Evolutionary conservation across 2,329 filamentous ascomycete genomes (phyloP).

Genomic region (Aspergillus pseudoglaucus): DNA sequence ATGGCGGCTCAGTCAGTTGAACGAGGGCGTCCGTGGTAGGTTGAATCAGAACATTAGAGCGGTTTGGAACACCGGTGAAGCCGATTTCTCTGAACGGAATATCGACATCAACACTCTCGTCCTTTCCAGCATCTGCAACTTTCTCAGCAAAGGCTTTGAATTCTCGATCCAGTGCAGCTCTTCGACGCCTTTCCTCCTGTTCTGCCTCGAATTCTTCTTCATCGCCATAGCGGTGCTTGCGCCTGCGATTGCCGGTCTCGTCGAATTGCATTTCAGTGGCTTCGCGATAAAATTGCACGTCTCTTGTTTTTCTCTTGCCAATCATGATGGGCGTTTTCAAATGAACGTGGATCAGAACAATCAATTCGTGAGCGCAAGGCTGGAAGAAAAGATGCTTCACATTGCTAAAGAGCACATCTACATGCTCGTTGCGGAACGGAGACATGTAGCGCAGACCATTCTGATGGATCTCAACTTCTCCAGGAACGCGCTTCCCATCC

Average conservation of each 20-base stretch:
- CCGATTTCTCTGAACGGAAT: conserved; percentile 95
- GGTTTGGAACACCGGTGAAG: conserved; percentile 93
- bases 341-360: conserved; percentile 97
- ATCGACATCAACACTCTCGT: conserved; percentile 85
- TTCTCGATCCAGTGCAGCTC: conserved; percentile 86
- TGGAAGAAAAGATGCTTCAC: conserved; percentile 99
- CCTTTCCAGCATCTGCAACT: conserved; percentile 90
- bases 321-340: conserved; percentile 97
- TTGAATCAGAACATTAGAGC: conserved; percentile 91
- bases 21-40: conserved; percentile 96
- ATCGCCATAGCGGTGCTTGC: conserved; percentile 94
- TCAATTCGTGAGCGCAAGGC: conserved; percentile 89
- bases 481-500: conserved; percentile 93
- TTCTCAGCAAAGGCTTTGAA: conserved; percentile 97
- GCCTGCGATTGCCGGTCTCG: conserved; percentile 94
- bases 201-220: conserved; percentile 99
- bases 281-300: conserved; percentile 96
- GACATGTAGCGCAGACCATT: conserved; percentile 96
- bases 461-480: conserved; percentile 94
- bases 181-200: conserved; percentile 86
- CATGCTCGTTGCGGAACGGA: conserved; percentile 70
- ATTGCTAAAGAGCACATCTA: conserved; percentile 96
- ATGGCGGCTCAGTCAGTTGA: conserved; percentile 92
- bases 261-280: conserved; percentile 98
- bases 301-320: conserved; percentile 98